Base-by-base conservation (phyloP, 805 yeast genomes). In the Millerozyma miso region DNA sequence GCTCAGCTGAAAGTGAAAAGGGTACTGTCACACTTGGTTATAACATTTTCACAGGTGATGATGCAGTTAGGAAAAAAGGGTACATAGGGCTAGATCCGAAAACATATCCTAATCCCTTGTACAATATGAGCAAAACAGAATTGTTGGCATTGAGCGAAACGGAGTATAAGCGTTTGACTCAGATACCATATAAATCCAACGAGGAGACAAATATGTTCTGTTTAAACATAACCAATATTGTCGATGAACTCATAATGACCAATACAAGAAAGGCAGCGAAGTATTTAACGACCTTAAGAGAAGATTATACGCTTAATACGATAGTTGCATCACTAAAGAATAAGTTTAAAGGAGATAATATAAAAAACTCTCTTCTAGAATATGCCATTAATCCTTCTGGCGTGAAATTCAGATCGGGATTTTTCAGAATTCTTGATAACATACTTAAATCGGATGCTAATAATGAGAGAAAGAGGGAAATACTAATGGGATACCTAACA, bases 71-170 rank as follows among this genome's bases (percentile, higher is more conserved):
- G 13, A 23, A 18, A 8, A 18, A 31, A 23, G 26, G 44, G 34
- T 45, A 40, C 44, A 29, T 32, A 40, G 33, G 41, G 36, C 4
- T 59, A 16, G 56, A 58, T 4, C 31, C 35, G 16, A 56, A 59
- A 36, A 46, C 58, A 4, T 55, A 53, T 43, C 67, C 68, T 4
- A 67, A 69, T 37, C 73, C 75, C 3, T 54, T 69, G 31, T 60
- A 54, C 40, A 40, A 51, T 13, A 57, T 65, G 59, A 32, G 51
- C 13, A 58, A 59, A 35, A 51, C 49, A 1, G 60, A 66, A 35
- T 41, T 69, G 1, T 29, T 55, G n/a, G 26, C 31, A 2, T 55
- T 70, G 23, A 44, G 47, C 5, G 43, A 41, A 6, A 15, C 41
- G 4, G 63, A 64, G 26, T 60, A 62, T 36, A 17, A 33, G 7